Evolutionary conservation across 495 filamentous ascomycete species (phyloP).

Genomic region (Trichocladium uniseriatum): DNA sequence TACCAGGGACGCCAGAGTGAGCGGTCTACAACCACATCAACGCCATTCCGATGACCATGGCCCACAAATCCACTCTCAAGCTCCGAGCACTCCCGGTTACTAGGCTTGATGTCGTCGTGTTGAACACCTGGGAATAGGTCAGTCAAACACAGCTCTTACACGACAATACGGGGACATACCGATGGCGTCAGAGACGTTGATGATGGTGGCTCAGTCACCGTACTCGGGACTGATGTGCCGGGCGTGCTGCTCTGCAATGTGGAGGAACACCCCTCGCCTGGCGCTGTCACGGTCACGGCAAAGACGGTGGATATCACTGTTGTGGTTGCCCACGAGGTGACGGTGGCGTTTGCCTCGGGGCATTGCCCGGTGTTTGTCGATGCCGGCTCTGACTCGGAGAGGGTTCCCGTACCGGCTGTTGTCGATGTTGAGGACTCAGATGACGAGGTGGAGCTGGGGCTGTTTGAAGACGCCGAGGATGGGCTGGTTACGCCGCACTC

Average conservation of each 20-base stretch:
- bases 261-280: neutral
- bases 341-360: neutral
- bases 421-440: neutral
- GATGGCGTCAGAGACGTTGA: neutral
- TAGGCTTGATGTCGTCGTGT: no score
- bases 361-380: constrained; percentile 2
- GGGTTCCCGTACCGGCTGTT: neutral
- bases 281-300: neutral
- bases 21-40: no score
- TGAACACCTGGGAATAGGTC: no score
- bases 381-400: neutral
- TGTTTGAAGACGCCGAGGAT: neutral
- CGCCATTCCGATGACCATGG: no score
- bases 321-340: constrained; percentile 11
- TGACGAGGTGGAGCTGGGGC: neutral
- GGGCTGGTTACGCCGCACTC: constrained; percentile 15
- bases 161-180: neutral
- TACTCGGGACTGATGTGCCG: neutral
- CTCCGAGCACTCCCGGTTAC: no score
- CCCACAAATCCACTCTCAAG: no score
- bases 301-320: constrained; percentile 7
- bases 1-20: no score
- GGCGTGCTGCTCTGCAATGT: neutral
- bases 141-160: no score
- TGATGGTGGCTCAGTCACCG: neutral